Conservation (phyloP, 2,329 filamentous ascomycete genomes). For the Diaporthe sp. region DNA sequence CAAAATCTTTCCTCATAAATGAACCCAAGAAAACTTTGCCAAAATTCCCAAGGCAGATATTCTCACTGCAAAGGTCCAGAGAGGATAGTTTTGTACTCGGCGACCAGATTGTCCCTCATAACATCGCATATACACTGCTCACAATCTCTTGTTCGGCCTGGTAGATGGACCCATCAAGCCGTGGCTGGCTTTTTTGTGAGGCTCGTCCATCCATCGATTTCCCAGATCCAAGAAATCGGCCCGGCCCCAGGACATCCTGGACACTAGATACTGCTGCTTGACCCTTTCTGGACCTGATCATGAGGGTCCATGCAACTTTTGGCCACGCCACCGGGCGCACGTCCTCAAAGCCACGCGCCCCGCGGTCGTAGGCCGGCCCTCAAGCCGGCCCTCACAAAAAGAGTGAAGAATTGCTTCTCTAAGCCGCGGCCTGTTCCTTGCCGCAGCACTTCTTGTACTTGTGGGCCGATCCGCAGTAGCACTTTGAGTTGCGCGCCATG, state of each 20-base stretch:
- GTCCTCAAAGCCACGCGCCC: neutral
- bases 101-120: neutral
- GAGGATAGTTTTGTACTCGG: neutral
- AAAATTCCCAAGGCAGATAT: neutral
- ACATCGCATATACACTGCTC: neutral
- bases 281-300: neutral
- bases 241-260: neutral
- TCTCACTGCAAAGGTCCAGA: neutral
- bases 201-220: too few relatives aligned
- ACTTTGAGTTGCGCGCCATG: slow-evolving; percentile 40
- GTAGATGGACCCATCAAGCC: neutral
- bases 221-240: neutral
- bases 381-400: too few relatives aligned
- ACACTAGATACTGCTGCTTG: neutral
- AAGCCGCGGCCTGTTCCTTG: slow-evolving; percentile 19
- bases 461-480: slow-evolving; percentile 41
- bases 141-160: too few relatives aligned
- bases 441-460: slow-evolving; percentile 42
- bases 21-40: neutral
- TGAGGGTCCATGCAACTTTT: neutral
- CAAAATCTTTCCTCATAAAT: neutral
- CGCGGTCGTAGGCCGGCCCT: neutral
- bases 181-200: neutral
- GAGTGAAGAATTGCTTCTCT: neutral
- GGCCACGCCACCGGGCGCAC: neutral